Conservation (phyloP, 805 yeast genomes). For the Dipodascus geniculatus region DNA sequence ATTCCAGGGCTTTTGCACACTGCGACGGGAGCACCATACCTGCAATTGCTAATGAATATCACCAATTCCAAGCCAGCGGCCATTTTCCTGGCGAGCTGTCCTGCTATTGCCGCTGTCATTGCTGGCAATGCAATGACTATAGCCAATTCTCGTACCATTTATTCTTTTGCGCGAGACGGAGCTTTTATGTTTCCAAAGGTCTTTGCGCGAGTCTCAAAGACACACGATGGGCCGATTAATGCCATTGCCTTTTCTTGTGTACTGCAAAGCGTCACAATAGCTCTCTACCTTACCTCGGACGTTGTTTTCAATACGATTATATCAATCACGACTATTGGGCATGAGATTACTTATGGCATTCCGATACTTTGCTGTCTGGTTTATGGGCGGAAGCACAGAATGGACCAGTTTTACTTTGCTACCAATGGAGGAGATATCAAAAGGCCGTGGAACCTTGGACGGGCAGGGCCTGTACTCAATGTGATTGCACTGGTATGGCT, state of each 20-base stretch:
- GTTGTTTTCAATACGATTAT: slow-evolving; percentile 2
- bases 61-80: slow-evolving; percentile 16
- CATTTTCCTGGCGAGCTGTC: slow-evolving; percentile 8
- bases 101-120: slow-evolving; percentile 12
- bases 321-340: slow-evolving; percentile 2
- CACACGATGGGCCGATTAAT: not conserved
- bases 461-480: slow-evolving; percentile 8
- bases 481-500: slow-evolving; percentile 13
- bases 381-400: not conserved
- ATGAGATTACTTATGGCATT: slow-evolving; percentile 1
- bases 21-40: slow-evolving; percentile 16
- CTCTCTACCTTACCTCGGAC: slow-evolving; percentile 1
- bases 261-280: not conserved
- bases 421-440: not conserved
- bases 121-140: slow-evolving; percentile 11
- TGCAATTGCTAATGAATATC: slow-evolving; percentile 16
- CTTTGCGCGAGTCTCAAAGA: slow-evolving; percentile 25
- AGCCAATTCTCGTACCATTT: slow-evolving; percentile 44
- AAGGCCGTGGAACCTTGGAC: slow-evolving; percentile 8
- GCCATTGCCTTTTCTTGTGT: slow-evolving; percentile 2
- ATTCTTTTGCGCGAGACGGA: slow-evolving; percentile 52
- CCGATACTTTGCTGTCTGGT: slow-evolving; percentile 1
- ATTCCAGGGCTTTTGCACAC: slow-evolving; percentile 13
- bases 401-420: not conserved
- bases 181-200: slow-evolving; percentile 35